Evolutionary conservation across 305 asterid species (phyloP).

Genomic region (Fraxinus sp.): DNA sequence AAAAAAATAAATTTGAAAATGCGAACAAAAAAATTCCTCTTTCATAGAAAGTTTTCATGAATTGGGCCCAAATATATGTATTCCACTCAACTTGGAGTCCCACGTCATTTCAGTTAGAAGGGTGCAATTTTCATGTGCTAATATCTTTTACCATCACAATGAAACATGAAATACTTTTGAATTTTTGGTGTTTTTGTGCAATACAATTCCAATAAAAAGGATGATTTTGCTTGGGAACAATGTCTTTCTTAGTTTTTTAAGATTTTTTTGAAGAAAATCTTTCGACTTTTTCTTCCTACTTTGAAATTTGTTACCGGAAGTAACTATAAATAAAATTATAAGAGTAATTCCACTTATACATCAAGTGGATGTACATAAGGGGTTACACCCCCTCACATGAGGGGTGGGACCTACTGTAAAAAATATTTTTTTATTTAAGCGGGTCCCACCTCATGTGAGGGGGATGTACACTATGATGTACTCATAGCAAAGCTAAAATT

Average conservation of each 20-base stretch:
- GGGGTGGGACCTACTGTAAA: too few species aligned
- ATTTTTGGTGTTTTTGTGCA: background rate
- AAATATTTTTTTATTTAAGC: too few species aligned
- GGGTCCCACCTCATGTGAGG: too few species aligned
- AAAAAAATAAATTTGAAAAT: background rate
- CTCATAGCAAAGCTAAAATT: too few species aligned
- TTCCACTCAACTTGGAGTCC: background rate
- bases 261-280: too few species aligned
- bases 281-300: background rate
- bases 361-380: too few species aligned
- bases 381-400: too few species aligned
- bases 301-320: background rate
- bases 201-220: background rate
- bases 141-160: background rate
- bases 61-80: background rate
- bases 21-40: background rate
- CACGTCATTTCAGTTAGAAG: background rate
- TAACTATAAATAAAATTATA: too few species aligned
- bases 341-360: too few species aligned
- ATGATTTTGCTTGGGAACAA: background rate
- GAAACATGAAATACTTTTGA: background rate
- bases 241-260: too few species aligned
- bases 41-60: background rate
- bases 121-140: background rate
- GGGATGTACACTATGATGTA: too few species aligned